A percentile compares a stretch with the other conserved stretches of the same genome.
phyloP scores from a whole-genome alignment of 192 early-diverging fungal species.

The Glomus cerebriforme region DNA sequence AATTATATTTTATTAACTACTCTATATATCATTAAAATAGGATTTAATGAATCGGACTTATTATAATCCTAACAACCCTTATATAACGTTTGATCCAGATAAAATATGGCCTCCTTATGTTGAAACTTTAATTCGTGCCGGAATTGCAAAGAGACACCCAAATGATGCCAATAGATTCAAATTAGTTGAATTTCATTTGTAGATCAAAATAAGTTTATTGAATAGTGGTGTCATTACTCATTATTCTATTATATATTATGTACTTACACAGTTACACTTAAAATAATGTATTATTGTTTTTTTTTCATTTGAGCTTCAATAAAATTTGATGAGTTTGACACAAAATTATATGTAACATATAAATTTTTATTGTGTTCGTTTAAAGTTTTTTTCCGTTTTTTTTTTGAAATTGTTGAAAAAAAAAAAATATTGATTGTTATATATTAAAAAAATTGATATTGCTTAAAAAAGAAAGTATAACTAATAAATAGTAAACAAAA shows the following conservation, averaged over 20 bases:
- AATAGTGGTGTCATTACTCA: too few relatives aligned
- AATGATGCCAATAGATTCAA: constrained; percentile 37
- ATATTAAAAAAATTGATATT: too few relatives aligned
- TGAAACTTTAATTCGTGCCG: constrained; percentile 42
- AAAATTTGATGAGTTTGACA: too few relatives aligned
- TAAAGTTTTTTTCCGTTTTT: too few relatives aligned
- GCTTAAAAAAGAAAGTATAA: too few relatives aligned
- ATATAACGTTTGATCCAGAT: constrained; percentile 34
- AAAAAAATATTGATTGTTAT: background rate
- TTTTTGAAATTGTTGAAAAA: background rate
- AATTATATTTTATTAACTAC: background rate
- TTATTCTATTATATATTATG: too few relatives aligned
- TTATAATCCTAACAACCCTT: constrained; percentile 36
- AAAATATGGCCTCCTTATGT: constrained; percentile 46
- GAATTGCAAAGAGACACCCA: constrained; percentile 44
- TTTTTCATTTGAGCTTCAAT: too few relatives aligned
- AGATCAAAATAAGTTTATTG: background rate
- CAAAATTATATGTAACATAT: too few relatives aligned
- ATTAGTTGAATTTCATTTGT: constrained; percentile 39
- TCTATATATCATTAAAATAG: constrained; percentile 23
- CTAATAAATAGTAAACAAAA: too few relatives aligned
- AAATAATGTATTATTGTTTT: too few relatives aligned
- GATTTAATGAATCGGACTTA: constrained; percentile 48
- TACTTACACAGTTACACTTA: too few relatives aligned
- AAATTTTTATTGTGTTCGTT: too few relatives aligned